These are phyloP conservation scores for Casuarina equisetifolia DNA, from an alignment of 306 rosid species.

Conservation along the genomic window DNA sequence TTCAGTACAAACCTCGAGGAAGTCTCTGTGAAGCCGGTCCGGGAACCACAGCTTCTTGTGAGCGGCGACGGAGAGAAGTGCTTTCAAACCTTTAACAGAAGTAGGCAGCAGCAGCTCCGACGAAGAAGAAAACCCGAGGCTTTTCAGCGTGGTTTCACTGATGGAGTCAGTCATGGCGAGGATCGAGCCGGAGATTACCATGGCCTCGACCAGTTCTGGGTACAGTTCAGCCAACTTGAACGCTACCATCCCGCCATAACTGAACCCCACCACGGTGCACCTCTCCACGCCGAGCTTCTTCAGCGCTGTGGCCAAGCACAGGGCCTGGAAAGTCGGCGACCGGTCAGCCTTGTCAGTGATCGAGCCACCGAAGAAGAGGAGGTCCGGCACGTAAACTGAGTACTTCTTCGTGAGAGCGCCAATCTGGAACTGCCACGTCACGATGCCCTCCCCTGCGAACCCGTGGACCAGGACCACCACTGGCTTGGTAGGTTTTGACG, in stretches of 20 bases:
- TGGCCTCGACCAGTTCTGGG: conserved; percentile 48
- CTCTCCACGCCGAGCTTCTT: conserved; percentile 69
- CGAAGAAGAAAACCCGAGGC: conserved; percentile 53
- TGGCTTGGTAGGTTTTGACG: conserved; percentile 56
- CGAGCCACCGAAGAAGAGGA: conserved; percentile 82
- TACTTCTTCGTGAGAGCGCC: conserved; percentile 47
- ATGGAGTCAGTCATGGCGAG: conserved; percentile 46
- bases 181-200: conserved; percentile 57
- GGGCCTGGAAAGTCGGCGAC: conserved; percentile 69
- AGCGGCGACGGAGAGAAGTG: conserved; percentile 50
- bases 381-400: conserved; percentile 75
- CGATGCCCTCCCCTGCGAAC: conserved; percentile 78
- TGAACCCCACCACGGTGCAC: conserved; percentile 69
- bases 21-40: conserved; percentile 49
- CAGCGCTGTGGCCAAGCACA: conserved; percentile 58
- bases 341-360: conserved; percentile 48
- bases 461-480: conserved; percentile 76
- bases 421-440: conserved; percentile 77
- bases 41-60: conserved; percentile 60
- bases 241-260: conserved; percentile 83
- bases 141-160: conserved; percentile 23
- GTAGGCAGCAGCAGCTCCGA: conserved; percentile 68
- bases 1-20: conserved; percentile 50
- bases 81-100: conserved; percentile 48
- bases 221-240: conserved; percentile 64